Percentiles rank a stretch among this genome's conserved stretches.
These are phyloP conservation scores for Fusarium sp. DNA, from an alignment of 2,329 filamentous ascomycete species.

Conservation along the genomic window DNA sequence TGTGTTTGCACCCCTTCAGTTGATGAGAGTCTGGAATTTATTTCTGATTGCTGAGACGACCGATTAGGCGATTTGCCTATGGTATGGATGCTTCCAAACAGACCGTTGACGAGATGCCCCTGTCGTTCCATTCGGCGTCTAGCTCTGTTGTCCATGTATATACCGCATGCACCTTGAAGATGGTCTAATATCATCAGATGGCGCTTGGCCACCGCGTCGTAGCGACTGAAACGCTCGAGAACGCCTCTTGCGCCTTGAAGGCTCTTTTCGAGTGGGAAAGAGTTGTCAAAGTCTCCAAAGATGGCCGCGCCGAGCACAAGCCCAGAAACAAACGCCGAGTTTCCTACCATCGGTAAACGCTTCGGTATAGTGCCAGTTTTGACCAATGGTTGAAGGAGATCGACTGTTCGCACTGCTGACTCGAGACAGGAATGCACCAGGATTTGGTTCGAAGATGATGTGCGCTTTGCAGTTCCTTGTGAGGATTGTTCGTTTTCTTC, in stretches of 20 bases:
- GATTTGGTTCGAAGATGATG: constrained; percentile 40
- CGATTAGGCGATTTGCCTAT: constrained; percentile 33
- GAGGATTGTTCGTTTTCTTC: constrained; percentile 32
- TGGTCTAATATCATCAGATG: constrained; percentile 45
- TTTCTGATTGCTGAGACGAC: neutral
- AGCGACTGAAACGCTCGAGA: constrained; percentile 41
- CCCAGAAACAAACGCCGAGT: constrained; percentile 60
- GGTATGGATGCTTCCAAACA: constrained; percentile 44
- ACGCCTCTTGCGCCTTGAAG: constrained; percentile 43
- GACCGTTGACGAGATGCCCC: constrained; percentile 41
- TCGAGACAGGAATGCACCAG: constrained; percentile 53
- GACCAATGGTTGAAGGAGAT: constrained; percentile 55
- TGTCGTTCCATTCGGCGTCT: constrained; percentile 44
- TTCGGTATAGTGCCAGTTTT: constrained; percentile 54
- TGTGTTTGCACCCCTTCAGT: neutral
- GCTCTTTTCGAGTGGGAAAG: constrained; percentile 50
- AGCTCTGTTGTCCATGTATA: constrained; percentile 43
- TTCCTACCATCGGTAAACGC: constrained; percentile 60
- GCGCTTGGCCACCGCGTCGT: constrained; percentile 42
- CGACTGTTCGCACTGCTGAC: constrained; percentile 54
- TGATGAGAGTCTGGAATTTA: neutral
- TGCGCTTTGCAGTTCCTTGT: constrained; percentile 9
- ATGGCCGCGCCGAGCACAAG: constrained; percentile 60
- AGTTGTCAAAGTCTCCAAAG: constrained; percentile 59
- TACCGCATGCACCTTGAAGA: constrained; percentile 42